Base-by-base conservation (phyloP, 768 basidiomycete species). In the Russula ochroleuca region DNA sequence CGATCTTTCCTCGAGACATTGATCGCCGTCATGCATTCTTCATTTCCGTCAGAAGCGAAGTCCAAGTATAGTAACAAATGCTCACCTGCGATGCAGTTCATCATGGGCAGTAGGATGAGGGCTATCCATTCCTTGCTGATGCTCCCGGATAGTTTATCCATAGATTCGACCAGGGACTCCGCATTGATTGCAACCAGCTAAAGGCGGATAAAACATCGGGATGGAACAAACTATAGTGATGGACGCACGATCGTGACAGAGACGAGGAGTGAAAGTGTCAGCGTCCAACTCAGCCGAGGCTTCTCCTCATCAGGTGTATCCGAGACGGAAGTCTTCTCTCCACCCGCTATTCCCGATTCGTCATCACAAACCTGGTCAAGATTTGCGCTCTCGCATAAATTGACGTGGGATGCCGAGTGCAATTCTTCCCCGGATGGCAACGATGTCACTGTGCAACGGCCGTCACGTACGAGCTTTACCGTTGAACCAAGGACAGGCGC, bases 61-160 rank as follows among this genome's bases (percentile, higher is more conserved):
- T 38, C 37, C 1, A 33, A n/a, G 19, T 19, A 41, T 17, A 9
- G 57, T 21, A 28, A 5, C 5, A 5, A 48, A 37, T 25, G 3
- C 75, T 48, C 51, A 88, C 90, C 90, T 71, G 91, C 88, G 38
- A 92, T 78, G 15, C 87, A 88, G 38, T 85, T 88, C 45, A 95
- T 88, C 19, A 87, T 86, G 3, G 95, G 95, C 11, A 98, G 81
- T 15, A 98, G 72, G 68, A 98, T 92, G 40, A 98, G 76, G 17
- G 87, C 94, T 62, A 95, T 81, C 86, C 92, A 98, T 72, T 94
- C 89, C 67, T 90, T 90, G 70, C 84, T 87, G 65, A 98, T 83
- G 4, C 78, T 78, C 8, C 65, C 71, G 21, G 88, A 87, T 58
- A 96, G 78, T 43, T 84, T 86, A 71, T 93, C 83, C 83, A 97